Evolutionary conservation across 768 basidiomycete genomes (phyloP).

Genomic region (Trametes gibbosa): DNA sequence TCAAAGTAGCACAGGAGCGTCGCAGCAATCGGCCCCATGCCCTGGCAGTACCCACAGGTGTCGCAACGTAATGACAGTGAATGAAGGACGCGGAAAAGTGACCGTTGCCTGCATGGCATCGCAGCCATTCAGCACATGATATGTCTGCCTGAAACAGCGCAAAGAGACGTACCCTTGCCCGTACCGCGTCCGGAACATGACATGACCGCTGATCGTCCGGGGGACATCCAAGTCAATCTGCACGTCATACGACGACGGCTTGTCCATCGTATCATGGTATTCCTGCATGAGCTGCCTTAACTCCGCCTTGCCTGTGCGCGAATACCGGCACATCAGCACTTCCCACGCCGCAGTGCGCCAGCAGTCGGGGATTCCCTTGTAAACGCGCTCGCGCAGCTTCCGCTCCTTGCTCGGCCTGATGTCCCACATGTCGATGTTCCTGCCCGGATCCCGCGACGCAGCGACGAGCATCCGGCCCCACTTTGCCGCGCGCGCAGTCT

Average conservation of each 20-base stretch:
- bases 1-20: conserved; percentile 92
- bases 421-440: conserved; percentile 73
- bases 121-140: neutral
- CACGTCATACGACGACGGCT: conserved; percentile 86
- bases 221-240: conserved; percentile 99
- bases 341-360: conserved; percentile 96
- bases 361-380: conserved; percentile 95
- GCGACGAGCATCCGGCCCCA: conserved; percentile 92
- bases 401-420: conserved; percentile 61
- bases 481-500: conserved; percentile 77
- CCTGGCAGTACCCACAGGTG: conserved; percentile 94
- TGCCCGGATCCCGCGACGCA: conserved; percentile 65
- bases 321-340: conserved; percentile 60
- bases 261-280: conserved; percentile 67
- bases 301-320: conserved; percentile 45
- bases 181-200: conserved; percentile 93
- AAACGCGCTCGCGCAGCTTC: conserved; percentile 74
- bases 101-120: conserved; percentile 69
- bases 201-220: conserved; percentile 90
- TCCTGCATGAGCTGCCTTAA: conserved; percentile 43
- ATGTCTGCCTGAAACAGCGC: neutral
- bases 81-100: conserved; percentile 93
- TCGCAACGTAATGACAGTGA: conserved; percentile 83
- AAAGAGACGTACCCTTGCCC: conserved; percentile 77
- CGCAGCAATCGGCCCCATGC: conserved; percentile 97